Evolutionary conservation across 345 rosid genomes (phyloP).

Genomic region (Dovyalis caffra): DNA sequence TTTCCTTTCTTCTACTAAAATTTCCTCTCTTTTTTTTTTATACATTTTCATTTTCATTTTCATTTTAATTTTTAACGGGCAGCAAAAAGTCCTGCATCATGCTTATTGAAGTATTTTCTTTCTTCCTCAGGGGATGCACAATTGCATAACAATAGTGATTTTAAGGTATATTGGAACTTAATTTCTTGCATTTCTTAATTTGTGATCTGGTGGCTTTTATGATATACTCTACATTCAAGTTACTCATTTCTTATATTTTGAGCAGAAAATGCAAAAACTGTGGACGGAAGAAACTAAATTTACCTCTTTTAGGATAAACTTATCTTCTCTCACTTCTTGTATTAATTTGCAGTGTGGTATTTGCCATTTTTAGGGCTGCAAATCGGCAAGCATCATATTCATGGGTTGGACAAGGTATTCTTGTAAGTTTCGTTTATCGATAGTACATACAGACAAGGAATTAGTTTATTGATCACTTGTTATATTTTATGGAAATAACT

Average conservation of each 20-base stretch:
- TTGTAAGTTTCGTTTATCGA: conserved; percentile 61
- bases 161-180: conserved; percentile 47
- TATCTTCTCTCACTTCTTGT: conserved; percentile 62
- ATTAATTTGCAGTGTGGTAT: conserved; percentile 47
- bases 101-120: conserved; percentile 21
- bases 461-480: not conserved
- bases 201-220: conserved; percentile 8
- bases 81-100: not conserved
- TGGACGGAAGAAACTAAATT: conserved; percentile 45
- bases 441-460: not conserved
- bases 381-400: conserved; percentile 64
- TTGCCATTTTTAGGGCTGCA: conserved; percentile 76
- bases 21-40: no score
- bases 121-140: conserved; percentile 88
- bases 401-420: conserved; percentile 94
- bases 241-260: conserved; percentile 11
- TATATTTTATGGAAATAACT: not conserved
- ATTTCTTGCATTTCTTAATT: conserved; percentile 1
- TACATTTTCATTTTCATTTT: no score
- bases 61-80: not conserved
- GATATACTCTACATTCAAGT: conserved; percentile 13
- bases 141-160: conserved; percentile 55
- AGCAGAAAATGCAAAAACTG: conserved; percentile 62
- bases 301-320: conserved; percentile 72
- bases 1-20: no score